Evolutionary conservation across 1,284 basidiomycete genomes (phyloP).

Genomic region (Ganoderma sinense): DNA sequence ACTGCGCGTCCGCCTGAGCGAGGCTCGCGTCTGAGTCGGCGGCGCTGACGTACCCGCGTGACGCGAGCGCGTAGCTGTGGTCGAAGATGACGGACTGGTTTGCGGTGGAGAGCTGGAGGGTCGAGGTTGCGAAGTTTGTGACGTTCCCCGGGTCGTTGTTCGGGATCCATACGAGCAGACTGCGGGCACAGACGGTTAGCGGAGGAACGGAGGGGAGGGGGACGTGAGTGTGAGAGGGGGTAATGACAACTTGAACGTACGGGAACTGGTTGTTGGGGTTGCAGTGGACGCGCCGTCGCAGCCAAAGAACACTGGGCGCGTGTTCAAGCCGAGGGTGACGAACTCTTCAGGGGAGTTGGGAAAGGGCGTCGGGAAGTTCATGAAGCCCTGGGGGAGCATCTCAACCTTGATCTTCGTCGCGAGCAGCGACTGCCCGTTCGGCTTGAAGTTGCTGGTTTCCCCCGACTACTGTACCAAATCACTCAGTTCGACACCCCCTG

Average conservation of each 20-base stretch:
- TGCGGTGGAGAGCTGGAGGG: constrained; percentile 13
- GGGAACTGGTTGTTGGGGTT: constrained; percentile 4
- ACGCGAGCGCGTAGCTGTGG: constrained; percentile 12
- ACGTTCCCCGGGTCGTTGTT: constrained; percentile 17
- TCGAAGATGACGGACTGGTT: constrained; percentile 17
- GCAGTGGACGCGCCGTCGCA: constrained; percentile 16
- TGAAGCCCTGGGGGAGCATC: constrained; percentile 9
- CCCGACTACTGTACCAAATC: too few species aligned
- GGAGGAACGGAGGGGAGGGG: not conserved
- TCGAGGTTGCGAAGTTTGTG: constrained; percentile 16
- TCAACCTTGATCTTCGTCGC: constrained; percentile 14
- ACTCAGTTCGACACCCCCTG: too few species aligned
- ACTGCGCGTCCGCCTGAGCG: constrained; percentile 6
- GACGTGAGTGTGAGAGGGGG: too few species aligned
- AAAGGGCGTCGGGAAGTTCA: constrained; percentile 20
- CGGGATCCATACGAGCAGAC: constrained; percentile 17
- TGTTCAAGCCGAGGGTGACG: constrained; percentile 10
- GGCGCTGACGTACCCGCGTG: constrained; percentile 11
- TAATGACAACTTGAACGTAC: not conserved
- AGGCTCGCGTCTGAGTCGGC: not conserved
- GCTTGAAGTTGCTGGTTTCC: constrained; percentile 15
- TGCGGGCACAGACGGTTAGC: not conserved
- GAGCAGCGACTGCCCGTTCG: constrained; percentile 15
- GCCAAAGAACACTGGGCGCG: constrained; percentile 18
- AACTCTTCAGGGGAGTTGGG: constrained; percentile 18